Evolutionary conservation across 2,329 filamentous ascomycete genomes (phyloP), one percentile per base, ranked within the genome.

Genomic region (Leptodontidium sp.): DNA sequence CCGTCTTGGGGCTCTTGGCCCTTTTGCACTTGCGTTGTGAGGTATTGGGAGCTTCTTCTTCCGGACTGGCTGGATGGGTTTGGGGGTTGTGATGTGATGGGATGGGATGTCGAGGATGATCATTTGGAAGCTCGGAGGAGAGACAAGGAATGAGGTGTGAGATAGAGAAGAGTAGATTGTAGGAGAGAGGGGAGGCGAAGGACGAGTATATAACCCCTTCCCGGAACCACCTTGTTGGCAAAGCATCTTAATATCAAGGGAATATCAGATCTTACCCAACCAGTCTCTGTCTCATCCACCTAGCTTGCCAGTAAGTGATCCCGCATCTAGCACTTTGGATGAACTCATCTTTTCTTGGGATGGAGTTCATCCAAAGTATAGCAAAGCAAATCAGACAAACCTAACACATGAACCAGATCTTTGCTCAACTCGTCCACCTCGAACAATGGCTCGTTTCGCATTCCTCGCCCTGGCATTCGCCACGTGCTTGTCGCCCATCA

Each of bases 401-500:
- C 55, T 59, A 45, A 59, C 55, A 40, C n/a, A 45, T 14, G 4
- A 21, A 40, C 21, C n/a, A 40, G 38, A 21, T 58, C 55, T 43
- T 21, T 6, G 17, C 8, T 38, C 29, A 12, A 17, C 26, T 38
- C 29, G 12, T n/a, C 55, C 40, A 15, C 9, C 29, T n/a, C 35
- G 11, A 12, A 12, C 40, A 61, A 66, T 66, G 64, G 55, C 57
- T 45, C 70, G 71, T 58, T 71, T 75, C 69, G 62, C 66, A 49
- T 47, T 71, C 63, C 32, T 69, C 52, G 63, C 72, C 32, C 57
- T 73, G 45, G 70, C 67, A 35, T 52, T 69, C 43, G 74, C 69
- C 55, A 68, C 26, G 50, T 49, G 35, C 63, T 29, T 72, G 21
- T 47, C 64, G 14, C 38, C 68, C 40, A 66, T 68, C n/a, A 52